Base-by-base conservation (phyloP, 2,329 filamentous ascomycete genomes). In the Gyromitra esculenta region DNA sequence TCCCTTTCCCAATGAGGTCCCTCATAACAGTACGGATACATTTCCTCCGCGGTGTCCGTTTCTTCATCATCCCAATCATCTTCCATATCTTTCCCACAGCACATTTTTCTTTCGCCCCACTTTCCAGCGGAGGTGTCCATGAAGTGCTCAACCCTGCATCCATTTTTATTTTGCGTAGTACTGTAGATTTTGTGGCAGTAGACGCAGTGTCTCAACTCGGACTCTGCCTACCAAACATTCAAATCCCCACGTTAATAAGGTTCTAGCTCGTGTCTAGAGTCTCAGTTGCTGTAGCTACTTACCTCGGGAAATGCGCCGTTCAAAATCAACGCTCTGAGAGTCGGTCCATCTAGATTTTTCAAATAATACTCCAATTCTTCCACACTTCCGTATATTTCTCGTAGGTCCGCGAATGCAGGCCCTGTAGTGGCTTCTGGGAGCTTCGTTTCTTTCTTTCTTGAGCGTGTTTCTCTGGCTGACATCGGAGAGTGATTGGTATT, bases 181-280 rank as follows among this genome's bases (percentile, higher is more conserved):
- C 71, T 69, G 57, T 56, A 75, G 13, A 56, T 71, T 41, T 75
- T 56, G 59, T 75, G 66, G 31, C 73, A 75, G 39, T 75, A 75
- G 5, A 75, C 67, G 3, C 73, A 75, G 57, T 75, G 73, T 5
- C 68, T 25, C 3, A 75, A 52, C 18, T 65, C 50, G 15, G 31
- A 35, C 41, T 59, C 56, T 5, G 67, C 39, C 69, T 72, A 4
- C 25, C 25, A 31, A 31, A 31, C 0, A 31, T 31, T 31, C 25
- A 31, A 31, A 31, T 31, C 25, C 25, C 25, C 2, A 31, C 25
- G 2, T 31, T 31, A 31, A 31, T 31, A 31, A 31, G 25, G 25
- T 31, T 2, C 25, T 4, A 31, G 2, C 25, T 31, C 25, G 25
- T 31, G 25, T 31, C 25, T 31, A 3, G 25, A 31, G 25, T 31